Evolutionary conservation across 129 eudicot species (phyloP).

Genomic region (Flaveria trinervia): DNA sequence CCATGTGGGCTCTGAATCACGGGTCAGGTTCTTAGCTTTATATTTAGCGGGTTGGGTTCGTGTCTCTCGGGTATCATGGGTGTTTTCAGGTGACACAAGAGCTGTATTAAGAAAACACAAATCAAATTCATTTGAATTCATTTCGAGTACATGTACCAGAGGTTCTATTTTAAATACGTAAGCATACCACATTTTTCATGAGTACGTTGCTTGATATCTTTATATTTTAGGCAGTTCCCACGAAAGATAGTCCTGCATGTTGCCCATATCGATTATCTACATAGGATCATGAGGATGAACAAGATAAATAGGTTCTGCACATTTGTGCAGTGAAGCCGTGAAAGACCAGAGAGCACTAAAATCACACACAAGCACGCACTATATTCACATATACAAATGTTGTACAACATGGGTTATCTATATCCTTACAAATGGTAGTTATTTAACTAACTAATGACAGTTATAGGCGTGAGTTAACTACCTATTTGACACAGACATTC

Average conservation of each 20-base stretch:
- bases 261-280: too few relatives aligned
- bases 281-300: too few relatives aligned
- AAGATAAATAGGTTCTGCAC: too few relatives aligned
- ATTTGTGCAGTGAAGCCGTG: too few relatives aligned
- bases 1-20: constrained; percentile 61
- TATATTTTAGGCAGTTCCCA: constrained; percentile 80
- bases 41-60: constrained; percentile 47
- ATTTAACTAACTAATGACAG: too few relatives aligned
- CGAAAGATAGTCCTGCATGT: constrained; percentile 66
- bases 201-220: constrained; percentile 70
- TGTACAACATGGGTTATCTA: too few relatives aligned
- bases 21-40: constrained; percentile 30
- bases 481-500: too few relatives aligned
- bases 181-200: constrained; percentile 72
- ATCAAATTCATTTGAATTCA: background rate
- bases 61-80: constrained; percentile 41
- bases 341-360: too few relatives aligned
- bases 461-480: too few relatives aligned
- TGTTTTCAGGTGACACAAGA: constrained; percentile 38
- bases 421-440: too few relatives aligned
- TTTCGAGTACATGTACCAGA: background rate
- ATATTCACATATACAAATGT: too few relatives aligned
- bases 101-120: constrained; percentile 39
- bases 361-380: too few relatives aligned
- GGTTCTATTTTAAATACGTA: background rate